Evolutionary conservation across 495 filamentous ascomycete genomes (phyloP).

Genomic region (Sporormia fimetaria): DNA sequence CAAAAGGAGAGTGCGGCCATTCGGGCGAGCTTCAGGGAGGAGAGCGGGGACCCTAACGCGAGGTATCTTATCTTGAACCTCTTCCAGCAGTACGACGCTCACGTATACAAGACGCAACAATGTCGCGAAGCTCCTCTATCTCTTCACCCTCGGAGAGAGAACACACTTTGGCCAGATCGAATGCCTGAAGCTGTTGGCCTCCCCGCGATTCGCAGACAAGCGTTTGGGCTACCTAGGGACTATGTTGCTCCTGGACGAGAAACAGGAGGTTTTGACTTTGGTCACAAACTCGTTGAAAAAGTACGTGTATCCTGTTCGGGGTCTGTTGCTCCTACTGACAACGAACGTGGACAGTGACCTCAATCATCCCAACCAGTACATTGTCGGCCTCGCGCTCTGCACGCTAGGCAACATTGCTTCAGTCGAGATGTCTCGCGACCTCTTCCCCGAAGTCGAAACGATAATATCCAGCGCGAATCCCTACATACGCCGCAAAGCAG

Average conservation of each 20-base stretch:
- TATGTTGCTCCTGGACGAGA: slow-evolving; percentile 92
- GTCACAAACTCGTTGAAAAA: slow-evolving; percentile 97
- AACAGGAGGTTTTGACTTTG: slow-evolving; percentile 92
- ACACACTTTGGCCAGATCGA: slow-evolving; percentile 99
- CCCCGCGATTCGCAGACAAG: slow-evolving; percentile 96
- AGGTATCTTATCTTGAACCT: slow-evolving; percentile 45
- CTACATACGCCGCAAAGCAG: slow-evolving; percentile 93
- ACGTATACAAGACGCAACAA: slow-evolving; percentile 73
- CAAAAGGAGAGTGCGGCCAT: slow-evolving; percentile 98
- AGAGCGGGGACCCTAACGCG: slow-evolving; percentile 80
- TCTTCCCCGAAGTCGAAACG: slow-evolving; percentile 87
- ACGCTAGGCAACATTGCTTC: slow-evolving; percentile 96
- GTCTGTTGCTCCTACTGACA: background rate
- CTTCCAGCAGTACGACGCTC: too few relatives aligned
- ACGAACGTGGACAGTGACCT: slow-evolving; percentile 55
- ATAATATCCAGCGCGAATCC: slow-evolving; percentile 87
- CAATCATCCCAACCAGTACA: slow-evolving; percentile 95
- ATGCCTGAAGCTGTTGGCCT: slow-evolving; percentile 93
- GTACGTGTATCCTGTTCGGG: slow-evolving; percentile 42
- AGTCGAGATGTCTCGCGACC: slow-evolving; percentile 95
- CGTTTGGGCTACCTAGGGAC: slow-evolving; percentile 91
- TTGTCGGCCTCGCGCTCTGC: slow-evolving; percentile 90
- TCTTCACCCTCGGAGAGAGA: slow-evolving; percentile 95
- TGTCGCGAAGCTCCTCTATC: slow-evolving; percentile 93
- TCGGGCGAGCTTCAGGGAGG: slow-evolving; percentile 90